Conservation (phyloP, 2,329 filamentous ascomycete species). For the Cytospora schulzeri region DNA sequence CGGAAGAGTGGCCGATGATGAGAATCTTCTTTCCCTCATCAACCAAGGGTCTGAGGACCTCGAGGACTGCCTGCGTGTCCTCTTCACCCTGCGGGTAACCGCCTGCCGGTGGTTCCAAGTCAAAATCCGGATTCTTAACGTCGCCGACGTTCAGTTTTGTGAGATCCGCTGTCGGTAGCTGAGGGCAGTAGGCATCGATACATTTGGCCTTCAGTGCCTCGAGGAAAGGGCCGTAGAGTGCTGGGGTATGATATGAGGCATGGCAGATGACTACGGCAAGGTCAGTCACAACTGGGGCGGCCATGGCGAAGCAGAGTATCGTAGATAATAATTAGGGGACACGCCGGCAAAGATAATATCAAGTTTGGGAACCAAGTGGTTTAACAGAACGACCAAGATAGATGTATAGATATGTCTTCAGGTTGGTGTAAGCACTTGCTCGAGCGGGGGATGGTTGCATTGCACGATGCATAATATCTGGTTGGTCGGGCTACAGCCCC, state of each 20-base stretch:
- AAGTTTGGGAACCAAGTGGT: no score
- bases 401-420: no score
- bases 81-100: slow-evolving; percentile 36
- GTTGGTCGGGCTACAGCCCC: no score
- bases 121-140: slow-evolving; percentile 30
- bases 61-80: slow-evolving; percentile 24
- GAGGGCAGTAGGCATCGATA: slow-evolving; percentile 39
- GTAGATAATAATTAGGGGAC: no score
- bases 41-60: slow-evolving; percentile 21
- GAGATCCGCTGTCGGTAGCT: slow-evolving; percentile 38
- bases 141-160: slow-evolving; percentile 32
- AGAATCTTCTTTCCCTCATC: slow-evolving; percentile 36
- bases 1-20: slow-evolving; percentile 37
- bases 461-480: no score
- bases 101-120: slow-evolving; percentile 32
- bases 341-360: no score
- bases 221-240: slow-evolving; percentile 35
- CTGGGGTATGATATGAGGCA: slow-evolving; percentile 37
- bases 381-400: no score
- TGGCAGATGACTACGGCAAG: slow-evolving; percentile 32
- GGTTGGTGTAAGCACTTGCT: no score
- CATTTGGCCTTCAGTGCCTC: slow-evolving; percentile 31
- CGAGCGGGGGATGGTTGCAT: no score
- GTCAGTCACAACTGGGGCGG: not conserved
- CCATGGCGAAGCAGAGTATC: no score